A percentile compares a stretch with the other conserved stretches of the same genome.
Evolutionary conservation across 2,329 filamentous ascomycete species (phyloP).

Genomic region (Colletotrichum noveboracense): DNA sequence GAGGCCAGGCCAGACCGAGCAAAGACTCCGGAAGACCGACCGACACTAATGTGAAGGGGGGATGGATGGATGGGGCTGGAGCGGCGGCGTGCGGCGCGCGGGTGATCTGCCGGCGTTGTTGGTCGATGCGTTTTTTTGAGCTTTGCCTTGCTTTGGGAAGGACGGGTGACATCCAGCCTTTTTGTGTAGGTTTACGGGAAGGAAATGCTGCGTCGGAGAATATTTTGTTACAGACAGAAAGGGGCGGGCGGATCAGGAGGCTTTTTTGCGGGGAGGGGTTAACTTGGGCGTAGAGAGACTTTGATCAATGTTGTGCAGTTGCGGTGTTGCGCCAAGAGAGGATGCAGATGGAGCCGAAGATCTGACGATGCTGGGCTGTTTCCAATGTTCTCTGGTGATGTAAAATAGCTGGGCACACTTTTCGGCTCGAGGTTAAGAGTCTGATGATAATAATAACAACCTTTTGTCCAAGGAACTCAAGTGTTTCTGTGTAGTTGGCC

Average conservation of each 20-base stretch:
- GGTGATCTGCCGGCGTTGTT: neutral
- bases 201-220: neutral
- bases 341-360: neutral
- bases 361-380: neutral
- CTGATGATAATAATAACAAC: neutral
- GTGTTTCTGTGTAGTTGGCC: neutral
- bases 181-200: neutral
- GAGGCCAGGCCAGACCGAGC: neutral
- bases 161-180: neutral
- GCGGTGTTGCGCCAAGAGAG: neutral
- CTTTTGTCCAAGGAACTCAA: neutral
- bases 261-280: neutral
- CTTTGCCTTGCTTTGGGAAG: neutral
- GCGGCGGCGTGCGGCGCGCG: neutral
- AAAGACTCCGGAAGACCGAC: neutral
- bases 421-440: neutral
- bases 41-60: neutral
- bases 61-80: neutral
- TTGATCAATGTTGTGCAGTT: neutral
- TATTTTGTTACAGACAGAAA: neutral
- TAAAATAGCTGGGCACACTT: neutral
- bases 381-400: neutral
- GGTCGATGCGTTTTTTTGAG: neutral
- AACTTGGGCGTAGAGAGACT: neutral
- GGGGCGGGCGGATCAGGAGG: neutral